A percentile compares a stretch with the other conserved stretches of the same genome.
phyloP scores from a whole-genome alignment of 1,284 basidiomycete genomes.

The Sanghuangporus sanghuang region DNA sequence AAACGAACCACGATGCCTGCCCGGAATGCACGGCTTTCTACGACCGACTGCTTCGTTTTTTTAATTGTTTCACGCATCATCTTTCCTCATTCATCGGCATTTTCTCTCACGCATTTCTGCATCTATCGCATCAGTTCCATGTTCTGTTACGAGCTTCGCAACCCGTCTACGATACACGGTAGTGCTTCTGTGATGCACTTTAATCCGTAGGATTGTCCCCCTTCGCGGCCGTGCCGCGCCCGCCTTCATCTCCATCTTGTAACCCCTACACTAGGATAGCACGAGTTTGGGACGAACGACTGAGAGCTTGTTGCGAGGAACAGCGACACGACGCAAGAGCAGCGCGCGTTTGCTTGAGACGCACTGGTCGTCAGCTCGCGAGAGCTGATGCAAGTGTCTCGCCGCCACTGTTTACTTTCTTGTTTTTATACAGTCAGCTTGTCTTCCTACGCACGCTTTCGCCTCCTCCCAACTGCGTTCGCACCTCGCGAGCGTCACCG shows the following conservation, averaged over 20 bases:
- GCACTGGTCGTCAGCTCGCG: slow-evolving; percentile 14
- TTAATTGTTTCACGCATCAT: slow-evolving; percentile 5
- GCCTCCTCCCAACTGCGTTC: slow-evolving; percentile 14
- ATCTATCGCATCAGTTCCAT: slow-evolving; percentile 8
- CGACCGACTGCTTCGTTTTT: slow-evolving; percentile 5
- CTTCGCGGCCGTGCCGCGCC: slow-evolving; percentile 8
- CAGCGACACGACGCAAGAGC: slow-evolving; percentile 20
- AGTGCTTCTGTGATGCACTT: slow-evolving; percentile 15
- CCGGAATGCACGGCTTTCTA: slow-evolving; percentile 15
- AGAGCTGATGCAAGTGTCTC: slow-evolving; percentile 15
- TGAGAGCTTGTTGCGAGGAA: slow-evolving; percentile 17
- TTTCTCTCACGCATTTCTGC: slow-evolving; percentile 6
- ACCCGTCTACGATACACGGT: background rate
- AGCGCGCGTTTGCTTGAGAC: slow-evolving; percentile 14
- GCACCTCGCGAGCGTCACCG: slow-evolving; percentile 8
- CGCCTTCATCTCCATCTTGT: background rate
- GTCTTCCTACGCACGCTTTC: slow-evolving; percentile 15
- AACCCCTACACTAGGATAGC: slow-evolving; percentile 1
- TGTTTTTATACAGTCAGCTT: slow-evolving; percentile 18
- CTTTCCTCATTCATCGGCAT: slow-evolving; percentile 10
- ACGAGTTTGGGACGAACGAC: slow-evolving; percentile 15
- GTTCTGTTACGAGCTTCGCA: slow-evolving; percentile 6
- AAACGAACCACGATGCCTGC: slow-evolving; percentile 17
- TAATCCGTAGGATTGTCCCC: slow-evolving; percentile 4
- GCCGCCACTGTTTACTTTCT: slow-evolving; percentile 18